These are phyloP conservation scores for Talaromyces atroroseus DNA, from an alignment of 2,329 filamentous ascomycete species.

Conservation along the genomic window DNA sequence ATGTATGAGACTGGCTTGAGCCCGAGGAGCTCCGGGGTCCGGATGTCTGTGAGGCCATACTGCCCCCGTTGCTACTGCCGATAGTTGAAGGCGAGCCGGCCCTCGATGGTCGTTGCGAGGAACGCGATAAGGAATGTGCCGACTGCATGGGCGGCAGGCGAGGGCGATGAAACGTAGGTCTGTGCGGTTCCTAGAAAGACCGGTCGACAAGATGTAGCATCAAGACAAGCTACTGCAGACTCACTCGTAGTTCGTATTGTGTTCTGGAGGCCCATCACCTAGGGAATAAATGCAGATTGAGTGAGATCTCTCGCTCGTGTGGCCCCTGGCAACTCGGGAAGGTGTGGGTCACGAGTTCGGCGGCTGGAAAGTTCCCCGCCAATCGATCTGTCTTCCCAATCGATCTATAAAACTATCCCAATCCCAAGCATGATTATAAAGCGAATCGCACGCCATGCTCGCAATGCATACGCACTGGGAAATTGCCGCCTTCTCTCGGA, in stretches of 20 bases:
- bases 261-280: neutral
- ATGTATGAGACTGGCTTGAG: slow-evolving; percentile 57
- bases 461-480: neutral
- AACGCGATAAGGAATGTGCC: slow-evolving; percentile 26
- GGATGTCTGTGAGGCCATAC: slow-evolving; percentile 51
- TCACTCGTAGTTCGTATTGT: no score
- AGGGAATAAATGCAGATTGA: neutral
- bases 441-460: neutral
- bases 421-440: no score
- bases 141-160: slow-evolving; percentile 16
- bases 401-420: no score
- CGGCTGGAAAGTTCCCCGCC: slow-evolving; percentile 5
- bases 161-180: slow-evolving; percentile 2
- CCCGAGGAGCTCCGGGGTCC: slow-evolving; percentile 61
- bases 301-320: slow-evolving; percentile 1
- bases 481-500: neutral
- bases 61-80: slow-evolving; percentile 45
- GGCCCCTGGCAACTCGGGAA: slow-evolving; percentile 10
- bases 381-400: neutral
- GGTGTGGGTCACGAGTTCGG: slow-evolving; percentile 13
- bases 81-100: slow-evolving; percentile 45
- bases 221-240: slow-evolving; percentile 1
- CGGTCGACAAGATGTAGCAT: neutral
- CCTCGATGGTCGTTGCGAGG: slow-evolving; percentile 58
- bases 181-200: neutral